Conservation (phyloP, 1,284 basidiomycete genomes). For the Trametes polyzona region DNA sequence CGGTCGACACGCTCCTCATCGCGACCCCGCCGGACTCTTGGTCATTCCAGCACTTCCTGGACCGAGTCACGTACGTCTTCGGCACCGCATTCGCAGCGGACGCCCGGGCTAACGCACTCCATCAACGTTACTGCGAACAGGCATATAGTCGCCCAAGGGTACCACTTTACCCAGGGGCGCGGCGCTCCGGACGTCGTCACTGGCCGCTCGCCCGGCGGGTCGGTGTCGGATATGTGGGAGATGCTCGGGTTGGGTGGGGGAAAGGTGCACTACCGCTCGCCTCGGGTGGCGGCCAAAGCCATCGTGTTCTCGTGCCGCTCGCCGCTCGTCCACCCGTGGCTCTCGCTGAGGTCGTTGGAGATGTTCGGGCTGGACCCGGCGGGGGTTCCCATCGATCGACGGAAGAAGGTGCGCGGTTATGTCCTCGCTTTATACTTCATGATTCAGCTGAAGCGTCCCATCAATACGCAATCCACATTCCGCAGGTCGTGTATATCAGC, state of each 20-base stretch:
- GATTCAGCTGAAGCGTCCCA: no score
- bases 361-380: conserved; percentile 8
- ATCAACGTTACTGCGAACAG: background rate
- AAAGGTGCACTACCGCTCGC: background rate
- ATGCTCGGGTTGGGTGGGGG: conserved; percentile 2
- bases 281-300: background rate
- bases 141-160: conserved; percentile 5
- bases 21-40: conserved; percentile 15
- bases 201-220: background rate
- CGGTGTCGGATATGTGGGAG: conserved; percentile 8
- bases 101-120: background rate
- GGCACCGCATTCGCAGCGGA: background rate
- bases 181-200: conserved; percentile 2
- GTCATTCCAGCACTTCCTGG: conserved; percentile 19
- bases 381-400: background rate
- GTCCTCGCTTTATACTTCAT: no score
- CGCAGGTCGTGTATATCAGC: conserved; percentile 12
- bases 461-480: no score
- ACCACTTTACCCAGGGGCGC: background rate
- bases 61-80: conserved; percentile 10
- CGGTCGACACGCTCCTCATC: conserved; percentile 6
- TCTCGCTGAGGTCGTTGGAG: conserved; percentile 8
- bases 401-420: conserved; percentile 2
- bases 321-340: conserved; percentile 13
- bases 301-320: conserved; percentile 12